A percentile compares a stretch with the other conserved stretches of the same genome.
phyloP scores from a whole-genome alignment of 1,284 basidiomycete genomes.

The Trametes sp. region DNA sequence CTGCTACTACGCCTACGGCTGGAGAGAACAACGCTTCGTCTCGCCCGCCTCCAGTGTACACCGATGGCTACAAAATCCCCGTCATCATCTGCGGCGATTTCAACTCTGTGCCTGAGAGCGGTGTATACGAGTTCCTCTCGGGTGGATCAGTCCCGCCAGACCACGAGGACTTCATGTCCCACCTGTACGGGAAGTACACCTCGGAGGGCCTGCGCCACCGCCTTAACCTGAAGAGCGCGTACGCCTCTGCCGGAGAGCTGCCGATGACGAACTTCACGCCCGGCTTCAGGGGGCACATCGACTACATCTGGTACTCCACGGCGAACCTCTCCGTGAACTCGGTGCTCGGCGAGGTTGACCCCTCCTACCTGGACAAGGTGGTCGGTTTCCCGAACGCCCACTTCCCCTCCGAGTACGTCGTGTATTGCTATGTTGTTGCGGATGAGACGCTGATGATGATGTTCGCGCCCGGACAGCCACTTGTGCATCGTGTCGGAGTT shows the following conservation, averaged over 20 bases:
- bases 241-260: constrained; percentile 71
- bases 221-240: constrained; percentile 86
- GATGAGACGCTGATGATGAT: constrained; percentile 32
- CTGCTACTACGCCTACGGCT: constrained; percentile 28
- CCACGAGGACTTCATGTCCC: constrained; percentile 94
- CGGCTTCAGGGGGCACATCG: constrained; percentile 83
- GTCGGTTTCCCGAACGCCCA: constrained; percentile 98
- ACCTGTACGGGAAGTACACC: constrained; percentile 93
- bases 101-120: constrained; percentile 89
- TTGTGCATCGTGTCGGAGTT: constrained; percentile 74
- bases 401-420: constrained; percentile 92
- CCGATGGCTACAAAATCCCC: constrained; percentile 90
- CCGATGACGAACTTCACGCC: constrained; percentile 94
- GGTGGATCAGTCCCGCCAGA: constrained; percentile 75
- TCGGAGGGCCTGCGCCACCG: constrained; percentile 87
- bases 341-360: constrained; percentile 90
- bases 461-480: constrained; percentile 54
- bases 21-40: constrained; percentile 48
- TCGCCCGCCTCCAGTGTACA: constrained; percentile 72
- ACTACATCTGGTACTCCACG: constrained; percentile 94
- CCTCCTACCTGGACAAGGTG: constrained; percentile 85
- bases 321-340: constrained; percentile 85
- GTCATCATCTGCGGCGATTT: constrained; percentile 94
- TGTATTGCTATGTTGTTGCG: constrained; percentile 24
- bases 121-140: constrained; percentile 92